These are phyloP conservation scores for Tetratostichococcus sp. DNA, from an alignment of 139 green algal genomes.

Conservation along the genomic window DNA sequence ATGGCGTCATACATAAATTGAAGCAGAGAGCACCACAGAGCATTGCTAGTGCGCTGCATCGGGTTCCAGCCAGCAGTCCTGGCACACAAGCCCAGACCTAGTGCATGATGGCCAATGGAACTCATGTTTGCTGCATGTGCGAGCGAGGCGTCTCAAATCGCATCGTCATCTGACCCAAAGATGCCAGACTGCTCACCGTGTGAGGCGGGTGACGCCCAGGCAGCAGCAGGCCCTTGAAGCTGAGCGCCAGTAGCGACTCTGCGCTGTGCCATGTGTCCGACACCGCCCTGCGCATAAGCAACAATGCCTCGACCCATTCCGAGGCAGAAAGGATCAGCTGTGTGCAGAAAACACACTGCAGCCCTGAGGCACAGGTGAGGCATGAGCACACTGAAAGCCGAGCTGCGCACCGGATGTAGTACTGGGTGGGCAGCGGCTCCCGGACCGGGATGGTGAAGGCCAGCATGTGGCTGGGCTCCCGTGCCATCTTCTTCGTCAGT, in stretches of 20 bases:
- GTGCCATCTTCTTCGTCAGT: slow-evolving; percentile 84
- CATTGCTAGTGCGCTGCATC: too few species aligned
- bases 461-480: slow-evolving; percentile 61
- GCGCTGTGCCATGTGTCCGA: slow-evolving; percentile 77
- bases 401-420: slow-evolving; percentile 44
- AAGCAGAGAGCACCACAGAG: not conserved
- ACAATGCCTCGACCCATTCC: too few species aligned
- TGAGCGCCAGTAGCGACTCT: slow-evolving; percentile 59
- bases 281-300: slow-evolving; percentile 49
- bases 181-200: slow-evolving; percentile 20
- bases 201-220: slow-evolving; percentile 60
- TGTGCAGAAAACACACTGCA: too few species aligned
- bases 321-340: too few species aligned
- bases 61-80: too few species aligned
- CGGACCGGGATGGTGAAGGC: slow-evolving; percentile 95
- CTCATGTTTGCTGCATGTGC: too few species aligned
- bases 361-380: too few species aligned
- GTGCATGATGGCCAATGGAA: too few species aligned
- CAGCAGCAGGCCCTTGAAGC: slow-evolving; percentile 73
- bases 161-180: too few species aligned
- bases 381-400: too few species aligned
- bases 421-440: slow-evolving; percentile 85
- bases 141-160: too few species aligned
- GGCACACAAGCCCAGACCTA: too few species aligned
- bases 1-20: slow-evolving; percentile 14